Percentiles rank a stretch among this genome's conserved stretches.
phyloP scores from a whole-genome alignment of 352 stramenopile species.

The Globisporangium spinosum region DNA sequence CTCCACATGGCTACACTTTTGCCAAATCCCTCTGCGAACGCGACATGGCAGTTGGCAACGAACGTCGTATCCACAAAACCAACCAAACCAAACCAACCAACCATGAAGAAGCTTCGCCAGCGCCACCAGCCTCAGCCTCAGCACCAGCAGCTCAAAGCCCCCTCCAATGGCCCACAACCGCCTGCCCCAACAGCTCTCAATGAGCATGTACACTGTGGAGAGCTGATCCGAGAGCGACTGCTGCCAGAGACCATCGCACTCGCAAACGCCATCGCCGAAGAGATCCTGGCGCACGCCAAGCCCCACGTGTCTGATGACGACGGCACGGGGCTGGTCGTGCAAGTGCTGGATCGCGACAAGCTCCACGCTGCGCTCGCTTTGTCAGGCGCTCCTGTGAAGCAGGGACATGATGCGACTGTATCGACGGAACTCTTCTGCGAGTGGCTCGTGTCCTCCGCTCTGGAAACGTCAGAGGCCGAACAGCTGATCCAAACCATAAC shows the following conservation, averaged over 20 bases:
- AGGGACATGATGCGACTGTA: background rate
- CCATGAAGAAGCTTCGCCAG: background rate
- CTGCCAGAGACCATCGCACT: background rate
- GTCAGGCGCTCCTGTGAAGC: background rate
- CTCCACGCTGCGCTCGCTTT: background rate
- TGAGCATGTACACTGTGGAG: background rate
- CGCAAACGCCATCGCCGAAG: background rate
- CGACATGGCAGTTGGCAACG: background rate
- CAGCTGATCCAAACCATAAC: background rate
- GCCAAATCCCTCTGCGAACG: background rate
- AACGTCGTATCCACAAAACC: background rate
- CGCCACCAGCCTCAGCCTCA: background rate
- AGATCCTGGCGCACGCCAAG: background rate
- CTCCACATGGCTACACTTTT: constrained; percentile 1
- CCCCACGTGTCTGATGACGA: background rate
- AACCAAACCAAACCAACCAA: too few relatives aligned
- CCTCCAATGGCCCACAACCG: background rate
- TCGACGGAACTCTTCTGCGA: background rate
- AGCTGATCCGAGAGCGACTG: background rate
- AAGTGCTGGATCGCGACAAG: background rate
- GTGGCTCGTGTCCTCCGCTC: background rate
- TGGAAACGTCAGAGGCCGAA: background rate
- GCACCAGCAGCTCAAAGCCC: background rate
- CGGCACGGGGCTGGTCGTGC: background rate
- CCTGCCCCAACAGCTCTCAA: background rate